Base-by-base conservation (phyloP, 129 eudicot genomes). In the Calendula officinalis region DNA sequence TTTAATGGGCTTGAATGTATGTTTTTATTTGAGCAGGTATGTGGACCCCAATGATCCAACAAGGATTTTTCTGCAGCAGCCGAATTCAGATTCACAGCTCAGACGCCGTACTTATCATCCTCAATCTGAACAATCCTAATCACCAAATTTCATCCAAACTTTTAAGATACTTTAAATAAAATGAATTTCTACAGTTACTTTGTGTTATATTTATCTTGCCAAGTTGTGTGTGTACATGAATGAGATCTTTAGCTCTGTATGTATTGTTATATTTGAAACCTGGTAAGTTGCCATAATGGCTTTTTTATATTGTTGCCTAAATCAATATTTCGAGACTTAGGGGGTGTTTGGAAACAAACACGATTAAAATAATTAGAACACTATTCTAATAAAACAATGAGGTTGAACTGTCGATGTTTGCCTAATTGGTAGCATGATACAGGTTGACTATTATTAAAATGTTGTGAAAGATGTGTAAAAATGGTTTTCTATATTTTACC, bases 41-140 rank as follows among this genome's bases (percentile, higher is more conserved):
- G 97, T 91, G 32, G 98, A 91, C 70, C 98, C 98, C 0, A 91
- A 83, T 77, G 96, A 91, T 58, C 98, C 98, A 3, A 87, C 98
- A 45, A 88, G 72, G 64, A 87, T 91, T 53, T 91, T 87, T 78
- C 77, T 91, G 75, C 98, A 91, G 81, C 98, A 91, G 82, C 98
- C 98, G 6, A 91, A 74, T 65, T 36, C 96, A 13, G 91, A 83
- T 56, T 69, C 94, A 11, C 87, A 85, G 67, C 56, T 91, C 60
- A 84, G 98, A 78, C 89, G 98, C 67, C 84, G 98, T 41, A 74
- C 90, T 6, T 91, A 91, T 82, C 94, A 91, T 8, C 74, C 94
- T 7, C 92, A 76, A 11, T 34, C 73, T 30, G 78, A 56, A 58
- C 53, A 64, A 55, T 71, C 39, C 11, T 62, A 63, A 63, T 56